Percentiles rank a stretch among this genome's conserved stretches.
These are phyloP conservation scores for Litchi chinensis DNA, from an alignment of 345 rosid species.

Conservation along the genomic window DNA sequence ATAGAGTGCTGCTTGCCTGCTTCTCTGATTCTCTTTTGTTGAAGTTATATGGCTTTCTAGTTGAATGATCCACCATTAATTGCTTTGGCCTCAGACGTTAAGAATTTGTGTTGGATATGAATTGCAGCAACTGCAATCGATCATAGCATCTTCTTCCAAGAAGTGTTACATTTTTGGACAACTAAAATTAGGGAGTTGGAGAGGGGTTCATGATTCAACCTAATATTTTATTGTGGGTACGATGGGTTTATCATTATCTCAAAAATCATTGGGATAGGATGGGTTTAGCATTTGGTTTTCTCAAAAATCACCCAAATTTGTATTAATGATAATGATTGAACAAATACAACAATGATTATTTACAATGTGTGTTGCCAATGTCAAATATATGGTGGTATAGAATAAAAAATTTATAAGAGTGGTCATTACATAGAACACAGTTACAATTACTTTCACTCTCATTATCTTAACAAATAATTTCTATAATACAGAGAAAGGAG, in stretches of 20 bases:
- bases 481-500: neutral
- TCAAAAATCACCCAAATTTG: neutral
- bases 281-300: too few species aligned
- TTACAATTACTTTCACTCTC: neutral
- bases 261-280: too few species aligned
- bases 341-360: neutral
- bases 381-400: neutral
- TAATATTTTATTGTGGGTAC: too few species aligned
- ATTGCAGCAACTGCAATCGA: neutral
- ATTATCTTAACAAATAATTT: conserved; percentile 11
- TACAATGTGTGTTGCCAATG: neutral
- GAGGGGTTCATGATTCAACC: too few species aligned
- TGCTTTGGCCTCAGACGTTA: neutral
- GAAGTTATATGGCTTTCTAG: too few species aligned
- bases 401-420: neutral
- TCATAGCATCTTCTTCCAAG: too few species aligned
- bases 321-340: too few species aligned
- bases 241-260: too few species aligned
- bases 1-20: too few species aligned
- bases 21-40: too few species aligned
- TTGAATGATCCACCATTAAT: neutral
- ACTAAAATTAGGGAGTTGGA: too few species aligned
- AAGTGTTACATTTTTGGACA: too few species aligned
- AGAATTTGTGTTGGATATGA: neutral
- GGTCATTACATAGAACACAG: neutral